Base-by-base conservation (phyloP, 345 rosid species). In the Gossypium australe region DNA sequence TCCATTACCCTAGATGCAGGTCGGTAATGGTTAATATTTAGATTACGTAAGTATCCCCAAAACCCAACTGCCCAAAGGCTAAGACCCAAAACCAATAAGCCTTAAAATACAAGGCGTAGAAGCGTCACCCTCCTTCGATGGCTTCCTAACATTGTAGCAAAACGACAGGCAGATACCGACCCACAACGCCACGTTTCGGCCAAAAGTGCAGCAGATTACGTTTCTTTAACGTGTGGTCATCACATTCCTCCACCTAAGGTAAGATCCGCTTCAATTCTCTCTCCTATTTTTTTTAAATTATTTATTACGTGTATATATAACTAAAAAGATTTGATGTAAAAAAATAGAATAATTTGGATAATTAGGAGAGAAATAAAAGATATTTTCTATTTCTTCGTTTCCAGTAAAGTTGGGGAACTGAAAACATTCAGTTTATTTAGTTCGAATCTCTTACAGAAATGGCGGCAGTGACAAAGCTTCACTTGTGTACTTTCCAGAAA, bases 391-490 rank as follows among this genome's bases (percentile, higher is more conserved):
- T 16, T 12, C 9, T 17, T 4, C 14, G 7, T 49, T 25, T 22
- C 58, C 58, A 51, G 10, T 51, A 29, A 69, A 51, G 72, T 51
- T 2, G 52, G 69, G 29, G 29, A 20, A 20, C 18, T 9, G 22
- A 25, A 34, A 25, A 11, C 11, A 12, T 60, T 14, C 58, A 25
- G 9, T 51, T 69, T 51, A n/a, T 18, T 17, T 4, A 51, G 72
- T 25, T 59, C 38, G 22, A 34, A 8, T 22, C 24, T 67, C 55
- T 47, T 11, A 62, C 67, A 13, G 27, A 60, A 22, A 94, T 94
- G 97, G 78, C 86, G 72, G 75, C 86, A 56, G 72, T 89, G 20
- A 81, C 90, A 10, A 85, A 85, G 78, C 78, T 88, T 77, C 88
- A 89, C 78, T 52, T 87, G 8, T 82, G 75, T 81, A 89, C 88